Base-by-base conservation (phyloP, 2,329 filamentous ascomycete species). In the Boeremia lycopersici region DNA sequence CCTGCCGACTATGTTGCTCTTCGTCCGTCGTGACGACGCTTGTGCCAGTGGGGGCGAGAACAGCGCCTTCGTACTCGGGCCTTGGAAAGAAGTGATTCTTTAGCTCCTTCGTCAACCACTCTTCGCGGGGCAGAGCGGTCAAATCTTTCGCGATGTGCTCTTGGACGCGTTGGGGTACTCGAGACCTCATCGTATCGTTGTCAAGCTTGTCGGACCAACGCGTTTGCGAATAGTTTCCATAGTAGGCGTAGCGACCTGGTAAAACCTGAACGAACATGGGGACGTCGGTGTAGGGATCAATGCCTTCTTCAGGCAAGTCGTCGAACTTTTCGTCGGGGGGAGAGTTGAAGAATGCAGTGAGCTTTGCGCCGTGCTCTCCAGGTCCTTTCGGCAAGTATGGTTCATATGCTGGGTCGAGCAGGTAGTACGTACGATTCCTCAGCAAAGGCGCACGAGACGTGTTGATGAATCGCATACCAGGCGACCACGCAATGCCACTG, bases 311-410 rank as follows among this genome's bases (percentile, higher is more conserved):
- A 1, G 53, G 56, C 8, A 66, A 44, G 11, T 71, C 60, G 13
- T 56, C 59, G 17, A 68, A 69, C 4, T 57, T 48, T 9, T 74
- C 72, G n/a, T 68, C 63, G 0, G 67, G 63, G 3, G 70, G 67
- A 7, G 65, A 57, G 60, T 79, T 79, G 73, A 78, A 78, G 69
- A 81, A 77, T 0, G 77, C 72, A 1, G 75, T 78, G 8, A 81
- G 63, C 56, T 80, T 81, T 4, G 78, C 78, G 28, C 79, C 79
- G 50, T 81, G 77, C 17, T 67, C 36, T 45, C 78, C 77, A 2
- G 78, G 75, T 0, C 42, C n/a, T 2, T 55, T 47, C 0, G 79
- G 79, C 5, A 78, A 64, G 60, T 75, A 79, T 1, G 78, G 78
- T 47, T 81, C 78, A 31, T 64, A 56, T 0, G 56, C 43, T 0